Percentiles rank a stretch among this genome's conserved stretches.
Evolutionary conservation across 1,284 basidiomycete genomes (phyloP).

Genomic region (Paramarasmius palmivorus): DNA sequence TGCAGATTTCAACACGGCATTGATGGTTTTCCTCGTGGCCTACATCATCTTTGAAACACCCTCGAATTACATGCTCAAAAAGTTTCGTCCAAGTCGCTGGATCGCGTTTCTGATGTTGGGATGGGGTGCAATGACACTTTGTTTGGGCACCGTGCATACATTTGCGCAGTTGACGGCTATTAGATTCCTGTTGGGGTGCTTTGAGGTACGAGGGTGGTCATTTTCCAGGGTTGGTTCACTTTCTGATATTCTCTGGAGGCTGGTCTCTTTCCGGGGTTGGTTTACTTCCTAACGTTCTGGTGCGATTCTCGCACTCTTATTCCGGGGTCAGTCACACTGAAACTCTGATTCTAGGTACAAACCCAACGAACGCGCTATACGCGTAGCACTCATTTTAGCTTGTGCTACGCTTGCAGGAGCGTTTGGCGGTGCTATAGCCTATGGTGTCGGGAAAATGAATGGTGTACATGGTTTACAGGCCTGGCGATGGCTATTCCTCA

Average conservation of each 20-base stretch:
- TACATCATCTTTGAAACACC: slow-evolving; percentile 39
- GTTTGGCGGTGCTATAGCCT: slow-evolving; percentile 44
- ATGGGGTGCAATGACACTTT: slow-evolving; percentile 42
- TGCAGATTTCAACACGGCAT: slow-evolving; percentile 34
- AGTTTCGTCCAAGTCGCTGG: slow-evolving; percentile 38
- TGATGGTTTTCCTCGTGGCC: slow-evolving; percentile 39
- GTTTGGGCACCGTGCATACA: slow-evolving; percentile 32
- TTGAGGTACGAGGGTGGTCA: slow-evolving; percentile 32
- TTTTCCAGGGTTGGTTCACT: slow-evolving; percentile 30
- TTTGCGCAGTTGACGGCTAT: slow-evolving; percentile 32
- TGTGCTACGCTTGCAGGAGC: slow-evolving; percentile 43
- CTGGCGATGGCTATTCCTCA: slow-evolving; percentile 45
- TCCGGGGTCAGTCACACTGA: not conserved
- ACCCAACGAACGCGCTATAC: slow-evolving; percentile 38
- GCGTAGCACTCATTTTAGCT: slow-evolving; percentile 37
- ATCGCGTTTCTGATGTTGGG: slow-evolving; percentile 39
- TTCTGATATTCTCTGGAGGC: too few species aligned
- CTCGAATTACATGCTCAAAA: slow-evolving; percentile 44
- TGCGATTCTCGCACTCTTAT: slow-evolving; percentile 7
- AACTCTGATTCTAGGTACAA: slow-evolving; percentile 23
- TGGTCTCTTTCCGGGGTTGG: slow-evolving; percentile 30
- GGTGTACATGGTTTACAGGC: slow-evolving; percentile 29
- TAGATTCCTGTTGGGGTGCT: slow-evolving; percentile 28
- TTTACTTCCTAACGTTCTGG: slow-evolving; percentile 39
- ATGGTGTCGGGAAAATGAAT: slow-evolving; percentile 35